phyloP scores from a whole-genome alignment of 805 yeast species.

The Novakomyces olei region DNA sequence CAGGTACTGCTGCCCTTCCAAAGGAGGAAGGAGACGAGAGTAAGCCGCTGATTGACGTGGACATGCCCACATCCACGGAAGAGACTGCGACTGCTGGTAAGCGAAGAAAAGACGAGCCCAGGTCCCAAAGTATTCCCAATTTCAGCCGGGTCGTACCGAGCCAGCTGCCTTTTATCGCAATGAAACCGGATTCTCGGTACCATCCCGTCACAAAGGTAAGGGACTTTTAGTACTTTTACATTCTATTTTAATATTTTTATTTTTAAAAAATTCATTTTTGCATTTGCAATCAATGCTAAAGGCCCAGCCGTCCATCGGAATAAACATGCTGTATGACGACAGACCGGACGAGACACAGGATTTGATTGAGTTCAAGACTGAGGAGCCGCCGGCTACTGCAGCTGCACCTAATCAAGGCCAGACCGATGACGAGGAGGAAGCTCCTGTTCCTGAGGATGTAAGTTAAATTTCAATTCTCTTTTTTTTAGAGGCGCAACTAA shows the following conservation, averaged over 20 bases:
- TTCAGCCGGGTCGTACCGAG: slow-evolving; percentile 76
- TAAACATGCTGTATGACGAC: slow-evolving; percentile 14
- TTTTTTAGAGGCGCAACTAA: no score
- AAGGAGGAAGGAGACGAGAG: slow-evolving; percentile 10
- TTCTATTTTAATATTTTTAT: no score
- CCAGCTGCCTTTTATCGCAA: slow-evolving; percentile 65
- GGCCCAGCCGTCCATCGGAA: no score
- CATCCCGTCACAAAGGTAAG: slow-evolving; percentile 49
- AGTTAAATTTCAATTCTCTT: no score
- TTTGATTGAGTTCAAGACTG: slow-evolving; percentile 2
- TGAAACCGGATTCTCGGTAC: slow-evolving; percentile 51
- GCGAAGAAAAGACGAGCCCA: slow-evolving; percentile 11
- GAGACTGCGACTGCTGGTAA: slow-evolving; percentile 21
- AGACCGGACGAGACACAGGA: slow-evolving; percentile 12
- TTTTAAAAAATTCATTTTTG: no score
- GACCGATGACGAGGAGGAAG: slow-evolving; percentile 3
- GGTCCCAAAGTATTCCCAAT: slow-evolving; percentile 27
- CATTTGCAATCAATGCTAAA: no score
- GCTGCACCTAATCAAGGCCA: not conserved
- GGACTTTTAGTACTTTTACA: no score
- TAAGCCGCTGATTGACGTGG: slow-evolving; percentile 6
- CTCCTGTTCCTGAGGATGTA: slow-evolving; percentile 3
- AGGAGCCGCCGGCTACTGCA: not conserved
- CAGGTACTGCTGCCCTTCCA: slow-evolving; percentile 9
- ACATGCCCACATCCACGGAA: slow-evolving; percentile 7